These are phyloP conservation scores for Hypoxylon sp. DNA, from an alignment of 2,329 filamentous ascomycete genomes.

Conservation along the genomic window DNA sequence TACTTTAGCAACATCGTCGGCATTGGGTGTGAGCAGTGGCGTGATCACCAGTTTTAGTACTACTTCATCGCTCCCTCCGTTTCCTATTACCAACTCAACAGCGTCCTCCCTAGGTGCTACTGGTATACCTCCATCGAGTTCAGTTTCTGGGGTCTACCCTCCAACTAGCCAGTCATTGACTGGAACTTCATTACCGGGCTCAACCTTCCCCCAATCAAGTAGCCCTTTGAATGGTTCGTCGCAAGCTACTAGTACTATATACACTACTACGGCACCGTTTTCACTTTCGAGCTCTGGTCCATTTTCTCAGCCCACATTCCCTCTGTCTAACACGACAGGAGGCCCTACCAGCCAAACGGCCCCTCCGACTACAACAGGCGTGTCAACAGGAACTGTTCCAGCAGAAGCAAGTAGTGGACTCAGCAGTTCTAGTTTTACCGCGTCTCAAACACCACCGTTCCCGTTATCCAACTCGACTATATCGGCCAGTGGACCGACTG, in stretches of 20 bases:
- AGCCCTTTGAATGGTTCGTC: conserved; percentile 13
- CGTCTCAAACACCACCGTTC: conserved; percentile 37
- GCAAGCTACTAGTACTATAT: conserved; percentile 10
- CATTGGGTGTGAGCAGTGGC: background rate
- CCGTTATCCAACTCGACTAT: conserved; percentile 44
- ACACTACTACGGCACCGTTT: conserved; percentile 6
- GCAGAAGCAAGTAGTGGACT: conserved; percentile 7
- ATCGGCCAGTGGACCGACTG: conserved; percentile 29
- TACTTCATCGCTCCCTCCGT: conserved; percentile 36
- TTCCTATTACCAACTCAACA: conserved; percentile 40
- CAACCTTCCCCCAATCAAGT: conserved; percentile 1
- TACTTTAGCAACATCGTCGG: conserved; percentile 7
- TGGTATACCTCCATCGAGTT: conserved; percentile 10
- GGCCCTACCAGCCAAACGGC: conserved; percentile 32
- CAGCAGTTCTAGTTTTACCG: conserved; percentile 18
- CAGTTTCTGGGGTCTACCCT: conserved; percentile 3
- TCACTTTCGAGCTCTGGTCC: conserved; percentile 6
- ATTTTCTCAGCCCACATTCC: conserved; percentile 30
- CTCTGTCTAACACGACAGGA: conserved; percentile 36
- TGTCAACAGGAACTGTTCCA: conserved; percentile 17
- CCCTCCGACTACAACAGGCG: conserved; percentile 17
- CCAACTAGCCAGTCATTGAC: conserved; percentile 19
- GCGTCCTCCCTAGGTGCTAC: conserved; percentile 10
- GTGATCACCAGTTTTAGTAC: conserved; percentile 3
- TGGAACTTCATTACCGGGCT: background rate